These are phyloP conservation scores for Ganoderma sinense DNA, from an alignment of 1,284 basidiomycete genomes.

Conservation along the genomic window DNA sequence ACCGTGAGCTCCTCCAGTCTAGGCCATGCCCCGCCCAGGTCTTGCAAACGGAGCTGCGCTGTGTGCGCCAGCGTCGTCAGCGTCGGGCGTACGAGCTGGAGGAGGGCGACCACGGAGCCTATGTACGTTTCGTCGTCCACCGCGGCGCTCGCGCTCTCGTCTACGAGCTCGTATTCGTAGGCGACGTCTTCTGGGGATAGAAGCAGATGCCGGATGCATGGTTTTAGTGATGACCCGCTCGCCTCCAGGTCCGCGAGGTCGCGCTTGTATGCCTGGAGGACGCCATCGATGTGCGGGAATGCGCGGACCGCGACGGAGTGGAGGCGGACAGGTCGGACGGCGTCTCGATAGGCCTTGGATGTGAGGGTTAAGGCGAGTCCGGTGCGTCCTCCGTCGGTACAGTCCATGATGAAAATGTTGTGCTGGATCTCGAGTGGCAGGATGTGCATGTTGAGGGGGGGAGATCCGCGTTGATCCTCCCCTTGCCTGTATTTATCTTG, in stretches of 20 bases:
- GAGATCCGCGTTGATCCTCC: neutral
- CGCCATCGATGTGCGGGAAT: neutral
- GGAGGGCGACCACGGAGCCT: neutral
- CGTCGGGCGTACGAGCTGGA: neutral
- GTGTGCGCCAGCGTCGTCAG: neutral
- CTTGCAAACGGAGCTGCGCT: neutral
- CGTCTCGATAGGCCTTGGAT: neutral
- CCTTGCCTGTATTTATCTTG: neutral
- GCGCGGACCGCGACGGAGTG: conserved; percentile 10
- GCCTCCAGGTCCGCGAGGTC: neutral
- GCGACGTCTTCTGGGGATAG: neutral
- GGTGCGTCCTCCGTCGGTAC: conserved; percentile 9
- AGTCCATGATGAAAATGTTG: conserved; percentile 2
- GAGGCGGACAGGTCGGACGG: conserved; percentile 3
- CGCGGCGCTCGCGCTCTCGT: too few relatives aligned
- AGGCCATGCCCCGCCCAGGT: neutral
- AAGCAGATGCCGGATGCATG: neutral
- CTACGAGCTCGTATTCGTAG: neutral
- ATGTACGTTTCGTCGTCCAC: too few relatives aligned
- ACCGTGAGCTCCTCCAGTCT: neutral
- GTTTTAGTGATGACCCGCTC: neutral
- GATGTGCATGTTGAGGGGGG: neutral
- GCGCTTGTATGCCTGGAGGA: neutral
- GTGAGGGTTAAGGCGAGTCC: conserved; percentile 2
- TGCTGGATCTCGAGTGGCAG: conserved; percentile 9